These are phyloP conservation scores for Recurvomyces mirabilis DNA, from an alignment of 495 filamentous ascomycete genomes.

Conservation along the genomic window DNA sequence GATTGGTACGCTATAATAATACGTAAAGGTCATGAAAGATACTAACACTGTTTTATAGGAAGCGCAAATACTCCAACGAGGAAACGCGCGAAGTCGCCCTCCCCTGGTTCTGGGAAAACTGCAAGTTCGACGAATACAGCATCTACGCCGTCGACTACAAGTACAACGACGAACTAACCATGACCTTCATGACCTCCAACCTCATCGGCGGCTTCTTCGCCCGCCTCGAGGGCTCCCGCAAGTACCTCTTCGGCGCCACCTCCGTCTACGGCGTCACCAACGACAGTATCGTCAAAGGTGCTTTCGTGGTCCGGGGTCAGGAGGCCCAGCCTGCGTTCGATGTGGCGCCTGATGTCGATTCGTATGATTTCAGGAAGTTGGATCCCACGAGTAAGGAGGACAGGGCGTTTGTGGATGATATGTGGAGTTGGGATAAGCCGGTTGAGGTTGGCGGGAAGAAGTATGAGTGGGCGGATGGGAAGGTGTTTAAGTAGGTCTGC, in stretches of 20 bases:
- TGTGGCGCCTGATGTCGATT: constrained; percentile 94
- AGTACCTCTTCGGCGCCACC: constrained; percentile 91
- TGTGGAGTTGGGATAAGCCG: constrained; percentile 86
- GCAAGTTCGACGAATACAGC: constrained; percentile 86
- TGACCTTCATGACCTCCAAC: constrained; percentile 97
- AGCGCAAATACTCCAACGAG: constrained; percentile 96
- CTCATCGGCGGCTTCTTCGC: constrained; percentile 92
- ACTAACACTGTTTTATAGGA: constrained; percentile 28
- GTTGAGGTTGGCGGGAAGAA: constrained; percentile 68
- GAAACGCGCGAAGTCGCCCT: constrained; percentile 72
- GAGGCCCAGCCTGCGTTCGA: constrained; percentile 79
- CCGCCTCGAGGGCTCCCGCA: constrained; percentile 94
- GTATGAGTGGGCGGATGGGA: constrained; percentile 69
- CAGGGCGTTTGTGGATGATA: constrained; percentile 69
- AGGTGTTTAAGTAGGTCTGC: constrained; percentile 99
- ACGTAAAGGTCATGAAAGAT: background rate
- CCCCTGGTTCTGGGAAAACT: constrained; percentile 96
- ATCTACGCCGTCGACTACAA: constrained; percentile 89
- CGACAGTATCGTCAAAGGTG: constrained; percentile 78
- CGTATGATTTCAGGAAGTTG: constrained; percentile 90
- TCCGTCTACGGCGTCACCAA: constrained; percentile 81
- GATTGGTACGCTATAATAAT: constrained; percentile 47
- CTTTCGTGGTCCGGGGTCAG: constrained; percentile 87
- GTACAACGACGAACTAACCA: constrained; percentile 94
- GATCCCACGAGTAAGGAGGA: constrained; percentile 75